Evolutionary conservation across 768 basidiomycete genomes (phyloP), one percentile per base, ranked within the genome.

Genomic region (Boletus sp.): DNA sequence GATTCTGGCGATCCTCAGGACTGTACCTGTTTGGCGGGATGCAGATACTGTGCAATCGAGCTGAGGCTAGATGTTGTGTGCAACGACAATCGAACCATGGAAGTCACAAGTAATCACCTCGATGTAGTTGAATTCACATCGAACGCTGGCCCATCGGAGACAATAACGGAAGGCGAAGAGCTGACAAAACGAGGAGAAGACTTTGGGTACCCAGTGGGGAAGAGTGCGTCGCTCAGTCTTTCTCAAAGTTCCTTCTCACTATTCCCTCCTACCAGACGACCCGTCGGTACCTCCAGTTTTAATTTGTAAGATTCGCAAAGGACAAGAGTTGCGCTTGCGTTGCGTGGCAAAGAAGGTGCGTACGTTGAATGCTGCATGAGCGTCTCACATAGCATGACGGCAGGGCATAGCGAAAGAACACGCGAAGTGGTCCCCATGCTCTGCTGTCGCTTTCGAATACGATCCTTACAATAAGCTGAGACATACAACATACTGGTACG

Each of bases 361-460:
- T 58, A 10, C 30, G 21, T 53, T 33, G 41, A 41, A 49, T 27
- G 58, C 19, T 33, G 17, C 21, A 7, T 23, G 32, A 30, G 29
- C 48, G 30, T 34, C 43, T 35, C 23, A 53, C 54, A 43, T 39
- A 50, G 21, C 23, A 32, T 14, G 21, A 21, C 41, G 34, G n/a
- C 64, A 98, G 96, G 96, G 96, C 39, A 87, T 97, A 55, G 93
- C 96, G 4, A 98, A 98, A 77, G 93, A 97, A 69, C 97, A 99
- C 67, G 94, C 97, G 13, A 99, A 99, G 74, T 99, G 96, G 93
- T 96, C 93, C 0, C 96, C 97, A 13, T 90, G 94, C 56, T 90
- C 93, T 2, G 93, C 97, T 8, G 87, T 99, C 17, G 84, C 87
- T 8, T 98, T 96, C 60, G 97, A 99, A 74, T 99, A 99, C 59